Evolutionary conservation across 1,284 basidiomycete genomes (phyloP), one percentile per base, ranked within the genome.

Genomic region (Phenoliferia sp.): DNA sequence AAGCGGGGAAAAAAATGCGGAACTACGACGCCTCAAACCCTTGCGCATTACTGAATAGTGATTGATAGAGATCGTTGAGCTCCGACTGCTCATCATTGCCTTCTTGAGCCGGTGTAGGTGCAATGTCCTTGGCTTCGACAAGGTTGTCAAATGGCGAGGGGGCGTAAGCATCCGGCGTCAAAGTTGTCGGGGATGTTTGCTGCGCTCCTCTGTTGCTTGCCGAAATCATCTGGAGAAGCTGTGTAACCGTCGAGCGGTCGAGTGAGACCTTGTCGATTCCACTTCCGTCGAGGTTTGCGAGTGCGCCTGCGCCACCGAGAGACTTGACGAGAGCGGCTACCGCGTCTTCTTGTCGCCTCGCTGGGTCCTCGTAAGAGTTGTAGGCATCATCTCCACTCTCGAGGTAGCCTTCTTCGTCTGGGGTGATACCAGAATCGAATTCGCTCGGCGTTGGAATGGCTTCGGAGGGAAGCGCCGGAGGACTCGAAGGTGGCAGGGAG

Each of bases 361-460:
- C 57, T 22, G 22, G 57, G 33, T 19, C 57, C n/a, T 26, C 22
- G 33, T 56, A 17, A 29, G 5, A 36, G 33, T 59, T 59, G 22
- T 61, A 61, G 28, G 63, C 61, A 26, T 52, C 39, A 28, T 63
- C 33, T 29, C n/a, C 56, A n/a, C 28, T 35, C 12, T 69, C 69
- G 64, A 22, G 26, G 64, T 71, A 66, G 35, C 69, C 67, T 22
- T 73, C 72, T 12, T 64, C 66, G 1, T 65, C 67, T 4, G 72
- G 72, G 26, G 69, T 71, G 64, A 70, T 59, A 10, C 67, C 67
- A 22, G 63, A 60, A 26, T 66, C 70, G 29, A 69, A 69, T 22
- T 73, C 71, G 64, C 67, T 69, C 3, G 71, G 71, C 0, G 72
- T 73, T 0, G 72, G 67, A 39, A 69, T 66, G 17, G 64, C 68